These are phyloP conservation scores for Tephrocybe rancida DNA, from an alignment of 768 basidiomycete genomes.

Conservation along the genomic window DNA sequence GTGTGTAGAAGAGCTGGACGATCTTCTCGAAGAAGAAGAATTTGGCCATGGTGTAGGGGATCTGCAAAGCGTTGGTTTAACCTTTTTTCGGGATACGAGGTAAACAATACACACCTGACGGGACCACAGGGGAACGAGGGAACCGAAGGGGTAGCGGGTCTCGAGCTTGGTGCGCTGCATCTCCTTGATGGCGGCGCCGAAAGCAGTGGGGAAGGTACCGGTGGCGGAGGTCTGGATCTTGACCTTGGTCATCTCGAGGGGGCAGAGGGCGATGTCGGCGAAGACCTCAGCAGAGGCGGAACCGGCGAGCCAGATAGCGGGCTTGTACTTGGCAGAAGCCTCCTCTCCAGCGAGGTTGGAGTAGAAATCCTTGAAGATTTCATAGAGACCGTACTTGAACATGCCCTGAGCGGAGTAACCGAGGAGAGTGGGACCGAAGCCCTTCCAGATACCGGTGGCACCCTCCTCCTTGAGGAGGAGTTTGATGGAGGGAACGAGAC, in stretches of 20 bases:
- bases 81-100: not conserved
- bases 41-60: slow-evolving; percentile 99
- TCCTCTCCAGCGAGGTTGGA: slow-evolving; percentile 90
- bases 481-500: slow-evolving; percentile 61
- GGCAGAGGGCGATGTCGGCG: slow-evolving; percentile 95
- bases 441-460: slow-evolving; percentile 88
- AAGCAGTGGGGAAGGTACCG: slow-evolving; percentile 79
- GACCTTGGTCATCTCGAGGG: slow-evolving; percentile 92
- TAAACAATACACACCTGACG: slow-evolving; percentile 61
- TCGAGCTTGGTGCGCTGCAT: slow-evolving; percentile 70
- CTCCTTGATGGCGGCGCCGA: slow-evolving; percentile 69
- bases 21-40: slow-evolving; percentile 96
- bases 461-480: slow-evolving; percentile 82
- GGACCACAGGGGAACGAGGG: slow-evolving; percentile 84
- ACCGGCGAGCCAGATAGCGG: slow-evolving; percentile 90
- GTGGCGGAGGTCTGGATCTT: slow-evolving; percentile 80
- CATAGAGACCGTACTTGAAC: slow-evolving; percentile 99
- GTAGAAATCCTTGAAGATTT: slow-evolving; percentile 94
- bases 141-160: slow-evolving; percentile 86
- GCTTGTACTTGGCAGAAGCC: slow-evolving; percentile 77
- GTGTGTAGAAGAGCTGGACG: slow-evolving; percentile 84
- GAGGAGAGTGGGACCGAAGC: slow-evolving; percentile 89
- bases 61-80: slow-evolving; percentile 42
- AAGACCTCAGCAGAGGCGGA: slow-evolving; percentile 96
- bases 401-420: slow-evolving; percentile 96